Percentiles rank a stretch among this genome's conserved stretches.
These are phyloP conservation scores for Rutstroemia sp. DNA, from an alignment of 2,329 filamentous ascomycete species.

Conservation along the genomic window DNA sequence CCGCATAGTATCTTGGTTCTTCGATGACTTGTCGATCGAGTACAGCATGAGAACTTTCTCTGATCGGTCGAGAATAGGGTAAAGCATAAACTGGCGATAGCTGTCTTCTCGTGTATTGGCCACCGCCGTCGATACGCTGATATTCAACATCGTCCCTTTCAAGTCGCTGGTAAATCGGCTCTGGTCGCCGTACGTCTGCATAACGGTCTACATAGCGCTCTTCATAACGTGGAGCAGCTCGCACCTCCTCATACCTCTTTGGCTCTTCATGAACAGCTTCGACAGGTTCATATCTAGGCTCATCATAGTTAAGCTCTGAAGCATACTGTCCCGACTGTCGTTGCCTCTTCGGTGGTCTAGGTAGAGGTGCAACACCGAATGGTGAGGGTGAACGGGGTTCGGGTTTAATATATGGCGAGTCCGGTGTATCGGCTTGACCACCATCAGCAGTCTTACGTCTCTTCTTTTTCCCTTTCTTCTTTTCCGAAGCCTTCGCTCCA, in stretches of 20 bases:
- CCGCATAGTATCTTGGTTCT: slow-evolving; percentile 37
- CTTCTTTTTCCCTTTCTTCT: slow-evolving; percentile 48
- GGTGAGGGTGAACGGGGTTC: slow-evolving; percentile 60
- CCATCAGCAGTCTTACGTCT: slow-evolving; percentile 39
- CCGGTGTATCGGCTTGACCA: slow-evolving; percentile 34
- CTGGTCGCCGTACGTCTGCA: slow-evolving; percentile 20
- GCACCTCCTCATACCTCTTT: slow-evolving; percentile 18
- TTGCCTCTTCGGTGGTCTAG: slow-evolving; percentile 50
- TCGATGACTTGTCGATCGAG: slow-evolving; percentile 23
- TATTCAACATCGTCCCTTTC: slow-evolving; percentile 24
- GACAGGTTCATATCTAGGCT: slow-evolving; percentile 37
- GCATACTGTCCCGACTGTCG: slow-evolving; percentile 40
- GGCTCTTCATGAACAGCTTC: slow-evolving; percentile 14
- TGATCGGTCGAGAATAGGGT: slow-evolving; percentile 22
- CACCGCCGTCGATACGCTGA: slow-evolving; percentile 14
- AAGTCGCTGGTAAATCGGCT: slow-evolving; percentile 22
- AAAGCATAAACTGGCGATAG: slow-evolving; percentile 25
- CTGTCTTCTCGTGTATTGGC: slow-evolving; percentile 19
- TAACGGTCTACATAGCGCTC: slow-evolving; percentile 19
- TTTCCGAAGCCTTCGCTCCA: slow-evolving; percentile 39
- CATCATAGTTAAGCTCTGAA: slow-evolving; percentile 37
- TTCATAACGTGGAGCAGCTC: slow-evolving; percentile 17
- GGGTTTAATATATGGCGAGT: slow-evolving; percentile 51
- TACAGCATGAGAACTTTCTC: slow-evolving; percentile 22
- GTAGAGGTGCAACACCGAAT: slow-evolving; percentile 43